Conservation (phyloP, 2,329 filamentous ascomycete species). For the Diaporthe sp. region DNA sequence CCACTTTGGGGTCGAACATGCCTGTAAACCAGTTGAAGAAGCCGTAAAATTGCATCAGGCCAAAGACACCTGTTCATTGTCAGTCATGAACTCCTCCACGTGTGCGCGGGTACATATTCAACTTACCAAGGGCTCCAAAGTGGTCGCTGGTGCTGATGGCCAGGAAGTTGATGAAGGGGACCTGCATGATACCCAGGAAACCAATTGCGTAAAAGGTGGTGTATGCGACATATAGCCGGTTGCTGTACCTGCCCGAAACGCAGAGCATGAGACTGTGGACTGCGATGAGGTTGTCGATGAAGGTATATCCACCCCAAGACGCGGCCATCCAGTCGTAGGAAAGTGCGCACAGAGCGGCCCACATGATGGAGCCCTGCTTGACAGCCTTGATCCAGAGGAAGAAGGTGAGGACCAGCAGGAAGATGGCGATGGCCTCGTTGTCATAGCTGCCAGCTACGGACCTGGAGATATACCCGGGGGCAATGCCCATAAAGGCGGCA, state of each 20-base stretch:
- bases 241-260: conserved; percentile 96
- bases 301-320: conserved; percentile 99
- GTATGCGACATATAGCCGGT: conserved; percentile 93
- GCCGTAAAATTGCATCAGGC: conserved; percentile 90
- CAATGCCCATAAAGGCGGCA: conserved; percentile 96
- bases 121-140: conserved; percentile 91
- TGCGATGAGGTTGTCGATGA: conserved; percentile 97
- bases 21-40: conserved; percentile 91
- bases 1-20: conserved; percentile 92
- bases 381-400: conserved; percentile 99
- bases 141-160: conserved; percentile 98
- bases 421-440: conserved; percentile 99
- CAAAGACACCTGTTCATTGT: conserved; percentile 80
- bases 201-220: conserved; percentile 98
- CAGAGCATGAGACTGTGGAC: conserved; percentile 94
- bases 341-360: conserved; percentile 92
- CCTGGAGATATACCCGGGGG: conserved; percentile 96
- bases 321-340: conserved; percentile 99
- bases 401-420: conserved; percentile 98
- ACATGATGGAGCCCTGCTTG: conserved; percentile 95
- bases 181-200: conserved; percentile 98
- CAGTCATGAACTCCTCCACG: conserved; percentile 34
- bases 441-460: conserved; percentile 99
- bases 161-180: conserved; percentile 97
- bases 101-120: not conserved